Evolutionary conservation across 106 monocot genomes (phyloP), one percentile per base, ranked within the genome.

Genomic region (Dendrobium nobile): DNA sequence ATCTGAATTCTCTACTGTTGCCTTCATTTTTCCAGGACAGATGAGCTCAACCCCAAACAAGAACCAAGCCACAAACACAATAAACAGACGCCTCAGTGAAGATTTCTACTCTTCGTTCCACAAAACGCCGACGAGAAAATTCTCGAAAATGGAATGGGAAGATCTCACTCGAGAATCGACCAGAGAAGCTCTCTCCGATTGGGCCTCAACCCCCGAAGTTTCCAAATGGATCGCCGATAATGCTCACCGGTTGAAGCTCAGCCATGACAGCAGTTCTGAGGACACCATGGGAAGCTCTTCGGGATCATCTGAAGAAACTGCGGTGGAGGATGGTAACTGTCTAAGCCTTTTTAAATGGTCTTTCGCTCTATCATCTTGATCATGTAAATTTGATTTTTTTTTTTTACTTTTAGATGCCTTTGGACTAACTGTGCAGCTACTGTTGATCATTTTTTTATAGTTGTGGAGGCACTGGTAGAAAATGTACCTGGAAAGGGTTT

Each of bases 51-150:
- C 76, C 40, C 76, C 76, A 1, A 48, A 20, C 45, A 26, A 41
- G 43, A 74, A 44, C 74, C 41, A 19, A 10, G 17, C 74, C 26
- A 4, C 74, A 15, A 44, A 41, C 47, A 28, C 19, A 26, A 76
- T 48, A 51, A 9, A 47, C 13, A 19, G 76, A 10, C 37, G 16
- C n/a, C 82, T 80, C 22, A 47, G 77, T 43, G 85, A 80, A 61
- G 89, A 91, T 67, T 90, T 88, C 82, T 95, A 92, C 76, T 99
- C 98, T 11, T 81, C 91, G n/a, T 95, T 90, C 86, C 98, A 99
- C 79, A 89, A 77, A 26, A 82, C 83, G 16, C 89, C 91, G 13
- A 65, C 27, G 10, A 79, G 85, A 42, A 95, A 81, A 79, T 95
- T 81, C 77, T 87, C 98, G 1, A 93, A 91, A 81, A 84, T 85